A percentile compares a stretch with the other conserved stretches of the same genome.
Evolutionary conservation across 495 filamentous ascomycete species (phyloP).

Genomic region (Cetradonia linearis): DNA sequence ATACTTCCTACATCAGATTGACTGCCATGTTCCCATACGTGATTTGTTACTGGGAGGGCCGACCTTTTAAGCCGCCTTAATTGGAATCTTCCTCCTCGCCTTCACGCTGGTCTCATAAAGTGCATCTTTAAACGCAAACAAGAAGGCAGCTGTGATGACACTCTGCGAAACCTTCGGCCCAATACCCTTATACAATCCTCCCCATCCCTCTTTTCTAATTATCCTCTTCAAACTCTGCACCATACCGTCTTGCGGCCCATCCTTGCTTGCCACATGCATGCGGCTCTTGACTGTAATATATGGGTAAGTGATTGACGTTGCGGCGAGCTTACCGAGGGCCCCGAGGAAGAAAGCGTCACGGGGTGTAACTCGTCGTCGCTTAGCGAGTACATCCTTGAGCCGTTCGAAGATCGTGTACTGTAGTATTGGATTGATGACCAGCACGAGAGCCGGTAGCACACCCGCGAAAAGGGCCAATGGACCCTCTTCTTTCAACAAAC

Average conservation of each 20-base stretch:
- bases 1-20: background rate
- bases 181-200: constrained; percentile 89
- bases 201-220: constrained; percentile 76
- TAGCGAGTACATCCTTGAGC: constrained; percentile 69
- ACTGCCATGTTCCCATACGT: too few species aligned
- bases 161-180: constrained; percentile 93
- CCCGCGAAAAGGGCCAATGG: constrained; percentile 78
- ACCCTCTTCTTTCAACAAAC: constrained; percentile 70
- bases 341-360: constrained; percentile 83
- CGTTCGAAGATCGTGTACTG: constrained; percentile 99
- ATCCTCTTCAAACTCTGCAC: constrained; percentile 64
- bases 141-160: constrained; percentile 88
- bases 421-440: constrained; percentile 95
- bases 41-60: too few species aligned
- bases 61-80: constrained; percentile 19
- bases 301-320: constrained; percentile 89
- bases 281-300: constrained; percentile 97
- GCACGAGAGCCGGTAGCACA: constrained; percentile 80
- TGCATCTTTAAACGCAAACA: constrained; percentile 97
- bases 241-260: constrained; percentile 60
- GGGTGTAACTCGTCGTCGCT: constrained; percentile 60
- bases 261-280: constrained; percentile 79
- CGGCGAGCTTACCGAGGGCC: constrained; percentile 85
- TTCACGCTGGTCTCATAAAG: constrained; percentile 54
- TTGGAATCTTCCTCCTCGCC: constrained; percentile 40